phyloP scores from a whole-genome alignment of 2,329 filamentous ascomycete species.

The Zymoseptoria crescenta region DNA sequence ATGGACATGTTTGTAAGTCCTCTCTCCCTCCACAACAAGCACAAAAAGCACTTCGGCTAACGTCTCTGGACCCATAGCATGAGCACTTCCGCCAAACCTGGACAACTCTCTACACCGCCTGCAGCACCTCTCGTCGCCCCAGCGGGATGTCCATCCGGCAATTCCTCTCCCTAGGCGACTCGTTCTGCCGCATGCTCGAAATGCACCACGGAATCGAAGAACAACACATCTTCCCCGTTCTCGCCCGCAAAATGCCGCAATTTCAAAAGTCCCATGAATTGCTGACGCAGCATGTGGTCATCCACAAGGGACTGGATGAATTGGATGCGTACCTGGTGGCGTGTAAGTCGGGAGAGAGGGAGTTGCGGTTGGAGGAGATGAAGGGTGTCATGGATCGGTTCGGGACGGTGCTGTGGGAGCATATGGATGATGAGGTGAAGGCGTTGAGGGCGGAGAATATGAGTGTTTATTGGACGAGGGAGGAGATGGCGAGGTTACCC shows the following conservation, averaged over 20 bases:
- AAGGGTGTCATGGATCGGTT: conserved; percentile 68
- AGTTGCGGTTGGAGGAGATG: conserved; percentile 51
- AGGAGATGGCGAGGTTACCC: conserved; percentile 64
- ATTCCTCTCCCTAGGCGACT: conserved; percentile 60
- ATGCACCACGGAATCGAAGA: conserved; percentile 75
- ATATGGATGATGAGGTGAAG: conserved; percentile 77
- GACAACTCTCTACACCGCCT: conserved; percentile 62
- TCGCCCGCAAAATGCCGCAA: conserved; percentile 71
- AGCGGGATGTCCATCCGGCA: conserved; percentile 57
- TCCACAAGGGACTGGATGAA: conserved; percentile 53
- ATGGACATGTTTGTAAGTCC: conserved; percentile 65
- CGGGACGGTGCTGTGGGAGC: conserved; percentile 69
- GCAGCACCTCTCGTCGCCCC: conserved; percentile 52
- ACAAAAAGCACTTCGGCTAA: neutral
- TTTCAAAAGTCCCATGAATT: conserved; percentile 61
- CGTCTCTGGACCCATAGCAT: conserved; percentile 45
- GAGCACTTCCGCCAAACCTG: conserved; percentile 68
- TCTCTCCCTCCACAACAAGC: conserved; percentile 1
- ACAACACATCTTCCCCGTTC: conserved; percentile 67
- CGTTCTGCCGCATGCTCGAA: conserved; percentile 63
- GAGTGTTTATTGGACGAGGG: conserved; percentile 69
- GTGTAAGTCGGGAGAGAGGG: conserved; percentile 50
- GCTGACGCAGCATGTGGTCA: conserved; percentile 66
- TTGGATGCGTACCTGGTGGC: conserved; percentile 27
- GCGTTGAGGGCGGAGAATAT: conserved; percentile 79